Base-by-base conservation (phyloP, 2,329 filamentous ascomycete species). In the Claviceps sp. region DNA sequence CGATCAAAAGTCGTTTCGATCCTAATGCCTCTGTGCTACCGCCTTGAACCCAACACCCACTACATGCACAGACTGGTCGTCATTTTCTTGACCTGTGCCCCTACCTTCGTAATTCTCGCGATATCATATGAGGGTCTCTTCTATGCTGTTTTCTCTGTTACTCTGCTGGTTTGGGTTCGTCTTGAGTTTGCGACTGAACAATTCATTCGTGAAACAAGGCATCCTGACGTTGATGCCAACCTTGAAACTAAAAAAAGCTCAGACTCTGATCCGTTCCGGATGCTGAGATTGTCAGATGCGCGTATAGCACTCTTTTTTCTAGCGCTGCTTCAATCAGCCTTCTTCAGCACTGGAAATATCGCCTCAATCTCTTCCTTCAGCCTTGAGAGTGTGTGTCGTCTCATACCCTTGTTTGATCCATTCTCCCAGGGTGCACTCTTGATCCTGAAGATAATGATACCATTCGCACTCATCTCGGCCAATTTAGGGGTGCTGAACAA, bases 81-180 rank as follows among this genome's bases (percentile, higher is more conserved):
- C 59, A 82, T 96, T 51, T 98, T 97, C 71, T 75, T 98, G 48
- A 87, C 90, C 5, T 97, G 94, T 64, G 86, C 91, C 0, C 93
- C 93, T 0, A 85, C 86, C 1, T 98, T 97, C 68, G 85, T 98
- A 63, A 91, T 98, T 61, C 80, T 98, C 49, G 95, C 90, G 7
- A 96, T 97, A 60, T 96, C 91, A 0, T 98, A 95, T 70, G 93
- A 98, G 68, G 91, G 91, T 0, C 76, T 98, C 2, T 98, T 98
- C 67, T 98, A 97, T 68, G 81, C 96, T 54, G 82, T 85, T 11
- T 98, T 96, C 68, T 89, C 84, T 62, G 73, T 85, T 51, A 87
- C 84, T 22, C 72, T 98, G 5, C 75, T 95, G 50, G 82, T 84
- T 52, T 98, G 93, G 93, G 87, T 96, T 38, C 82, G 84, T n/a